A percentile compares a stretch with the other conserved stretches of the same genome.
Conservation (phyloP, 1,284 basidiomycete species). For the Macrocystidia cucumis region DNA sequence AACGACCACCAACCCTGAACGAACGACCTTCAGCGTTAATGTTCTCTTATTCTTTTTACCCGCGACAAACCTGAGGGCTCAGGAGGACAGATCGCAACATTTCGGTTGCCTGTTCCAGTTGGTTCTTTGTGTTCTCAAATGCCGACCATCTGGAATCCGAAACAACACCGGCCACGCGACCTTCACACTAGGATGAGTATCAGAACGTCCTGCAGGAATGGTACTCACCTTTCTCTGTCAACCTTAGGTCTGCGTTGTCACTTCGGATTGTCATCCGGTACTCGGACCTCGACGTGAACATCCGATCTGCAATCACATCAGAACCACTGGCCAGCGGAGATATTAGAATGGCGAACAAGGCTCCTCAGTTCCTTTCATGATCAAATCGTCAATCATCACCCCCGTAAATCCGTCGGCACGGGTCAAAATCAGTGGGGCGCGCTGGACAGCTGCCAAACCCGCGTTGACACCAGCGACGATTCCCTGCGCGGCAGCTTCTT, state of each 20-base stretch:
- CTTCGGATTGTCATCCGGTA: constrained; percentile 82
- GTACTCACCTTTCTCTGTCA: constrained; percentile 65
- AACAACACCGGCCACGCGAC: constrained; percentile 50
- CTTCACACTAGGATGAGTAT: constrained; percentile 19
- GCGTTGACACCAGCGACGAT: constrained; percentile 83
- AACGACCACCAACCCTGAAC: constrained; percentile 49
- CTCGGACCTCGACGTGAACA: constrained; percentile 90
- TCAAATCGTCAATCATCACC: constrained; percentile 88
- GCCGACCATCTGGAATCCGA: constrained; percentile 53
- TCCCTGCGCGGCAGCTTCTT: constrained; percentile 88
- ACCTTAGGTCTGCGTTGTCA: constrained; percentile 81
- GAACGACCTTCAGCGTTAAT: too few relatives aligned
- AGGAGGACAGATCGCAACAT: constrained; percentile 40
- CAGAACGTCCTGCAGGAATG: not conserved
- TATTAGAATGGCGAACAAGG: constrained; percentile 53
- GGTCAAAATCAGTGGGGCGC: constrained; percentile 56
- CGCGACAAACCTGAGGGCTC: constrained; percentile 51
- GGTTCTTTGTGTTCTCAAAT: constrained; percentile 38
- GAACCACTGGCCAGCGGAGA: not conserved
- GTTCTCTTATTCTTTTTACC: too few relatives aligned
- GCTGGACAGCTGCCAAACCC: constrained; percentile 55
- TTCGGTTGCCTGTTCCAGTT: constrained; percentile 43
- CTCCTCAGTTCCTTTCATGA: constrained; percentile 83
- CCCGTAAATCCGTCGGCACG: constrained; percentile 82
- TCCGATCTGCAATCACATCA: constrained; percentile 57